Conservation (phyloP, 108 stramenopile species). For the Cyclotella cryptica region DNA sequence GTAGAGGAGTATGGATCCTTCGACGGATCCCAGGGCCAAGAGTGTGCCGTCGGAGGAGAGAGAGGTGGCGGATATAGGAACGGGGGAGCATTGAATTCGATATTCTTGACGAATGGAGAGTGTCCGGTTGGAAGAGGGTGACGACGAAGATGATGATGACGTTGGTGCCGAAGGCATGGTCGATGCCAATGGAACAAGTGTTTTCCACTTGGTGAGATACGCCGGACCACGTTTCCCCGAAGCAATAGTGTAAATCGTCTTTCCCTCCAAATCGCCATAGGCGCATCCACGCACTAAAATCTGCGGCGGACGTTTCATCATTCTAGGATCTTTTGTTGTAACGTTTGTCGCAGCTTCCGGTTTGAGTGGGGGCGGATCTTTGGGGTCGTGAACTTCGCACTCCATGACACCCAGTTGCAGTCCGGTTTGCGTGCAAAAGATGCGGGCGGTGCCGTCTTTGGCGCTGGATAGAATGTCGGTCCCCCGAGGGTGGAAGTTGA, state of each 20-base stretch:
- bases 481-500: slow-evolving; percentile 63
- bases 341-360: background rate
- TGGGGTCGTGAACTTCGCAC: slow-evolving; percentile 62
- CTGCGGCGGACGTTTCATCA: slow-evolving; percentile 64
- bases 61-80: slow-evolving; percentile 80
- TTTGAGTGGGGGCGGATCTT: slow-evolving; percentile 53
- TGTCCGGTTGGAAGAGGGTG: slow-evolving; percentile 19
- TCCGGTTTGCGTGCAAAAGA: slow-evolving; percentile 56
- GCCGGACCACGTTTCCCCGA: slow-evolving; percentile 73
- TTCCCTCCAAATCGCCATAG: slow-evolving; percentile 85
- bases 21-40: slow-evolving; percentile 70
- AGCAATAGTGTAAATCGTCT: slow-evolving; percentile 73
- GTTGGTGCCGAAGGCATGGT: background rate
- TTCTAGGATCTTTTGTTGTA: slow-evolving; percentile 46
- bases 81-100: slow-evolving; percentile 63
- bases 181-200: slow-evolving; percentile 18
- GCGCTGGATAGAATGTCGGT: slow-evolving; percentile 60
- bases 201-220: slow-evolving; percentile 71
- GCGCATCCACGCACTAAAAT: slow-evolving; percentile 83
- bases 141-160: background rate
- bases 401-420: slow-evolving; percentile 27
- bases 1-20: slow-evolving; percentile 74
- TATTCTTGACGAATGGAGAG: slow-evolving; percentile 49
- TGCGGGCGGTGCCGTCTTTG: slow-evolving; percentile 86
- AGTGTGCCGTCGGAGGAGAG: slow-evolving; percentile 67